phyloP scores from a whole-genome alignment of 805 yeast species.

The Myxozyma neotropica region DNA sequence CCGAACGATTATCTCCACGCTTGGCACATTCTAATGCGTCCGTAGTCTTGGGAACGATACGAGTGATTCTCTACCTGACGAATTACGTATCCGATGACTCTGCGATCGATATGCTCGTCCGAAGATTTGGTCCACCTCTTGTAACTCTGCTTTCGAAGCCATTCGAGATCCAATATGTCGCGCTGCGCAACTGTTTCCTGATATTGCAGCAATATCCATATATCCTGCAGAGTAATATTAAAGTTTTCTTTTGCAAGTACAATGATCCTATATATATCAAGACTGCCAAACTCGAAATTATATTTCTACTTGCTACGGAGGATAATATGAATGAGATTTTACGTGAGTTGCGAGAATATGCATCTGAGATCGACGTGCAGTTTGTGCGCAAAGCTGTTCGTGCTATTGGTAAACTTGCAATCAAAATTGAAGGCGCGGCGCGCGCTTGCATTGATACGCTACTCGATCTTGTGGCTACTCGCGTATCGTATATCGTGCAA shows the following conservation, averaged over 20 bases:
- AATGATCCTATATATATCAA: conserved; percentile 87
- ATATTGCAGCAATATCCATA: conserved; percentile 67
- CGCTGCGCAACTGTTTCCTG: conserved; percentile 76
- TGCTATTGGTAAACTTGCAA: conserved; percentile 87
- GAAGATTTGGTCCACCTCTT: conserved; percentile 67
- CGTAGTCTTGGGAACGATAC: conserved; percentile 75
- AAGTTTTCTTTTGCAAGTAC: conserved; percentile 76
- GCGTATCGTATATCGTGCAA: conserved; percentile 73
- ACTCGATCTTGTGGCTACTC: conserved; percentile 60
- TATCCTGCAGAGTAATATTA: conserved; percentile 65
- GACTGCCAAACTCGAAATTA: conserved; percentile 85
- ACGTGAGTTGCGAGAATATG: conserved; percentile 79
- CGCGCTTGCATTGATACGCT: conserved; percentile 65
- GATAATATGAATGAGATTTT: conserved; percentile 62
- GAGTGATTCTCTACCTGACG: conserved; percentile 68
- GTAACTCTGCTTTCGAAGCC: conserved; percentile 65
- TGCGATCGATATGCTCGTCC: conserved; percentile 57
- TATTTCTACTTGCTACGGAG: conserved; percentile 74
- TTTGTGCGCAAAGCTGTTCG: conserved; percentile 86
- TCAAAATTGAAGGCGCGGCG: conserved; percentile 67
- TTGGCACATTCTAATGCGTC: conserved; percentile 80
- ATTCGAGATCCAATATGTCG: conserved; percentile 82
- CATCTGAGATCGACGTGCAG: conserved; percentile 80
- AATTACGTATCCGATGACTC: conserved; percentile 67
- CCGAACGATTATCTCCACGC: conserved; percentile 67